These are phyloP conservation scores for Candida railenensis DNA, from an alignment of 805 yeast genomes.

Conservation along the genomic window DNA sequence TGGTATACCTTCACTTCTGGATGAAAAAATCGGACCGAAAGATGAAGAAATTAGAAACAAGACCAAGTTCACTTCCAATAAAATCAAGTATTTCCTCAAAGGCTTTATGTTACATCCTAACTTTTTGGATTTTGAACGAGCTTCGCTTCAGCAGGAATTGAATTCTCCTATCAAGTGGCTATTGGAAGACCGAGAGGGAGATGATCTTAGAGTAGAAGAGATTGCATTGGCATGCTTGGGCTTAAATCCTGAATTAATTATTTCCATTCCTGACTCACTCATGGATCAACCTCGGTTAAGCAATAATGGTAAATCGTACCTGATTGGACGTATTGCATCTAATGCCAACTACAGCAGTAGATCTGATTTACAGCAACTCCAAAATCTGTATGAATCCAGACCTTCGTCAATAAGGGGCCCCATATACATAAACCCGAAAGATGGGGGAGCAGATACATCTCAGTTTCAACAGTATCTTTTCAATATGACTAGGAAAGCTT, in stretches of 20 bases:
- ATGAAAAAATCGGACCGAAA: not conserved
- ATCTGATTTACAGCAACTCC: slow-evolving; percentile 9
- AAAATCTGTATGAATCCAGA: slow-evolving; percentile 13
- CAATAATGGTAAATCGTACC: not conserved
- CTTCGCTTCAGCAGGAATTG: slow-evolving; percentile 15
- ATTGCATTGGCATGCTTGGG: slow-evolving; percentile 22
- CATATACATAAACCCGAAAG: slow-evolving; percentile 14
- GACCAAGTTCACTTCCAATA: not conserved
- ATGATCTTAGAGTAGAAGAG: slow-evolving; percentile 18
- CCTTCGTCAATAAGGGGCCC: slow-evolving; percentile 23
- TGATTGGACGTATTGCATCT: slow-evolving; percentile 1
- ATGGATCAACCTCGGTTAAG: not conserved
- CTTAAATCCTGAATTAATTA: slow-evolving; percentile 17
- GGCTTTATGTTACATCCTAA: slow-evolving; percentile 50
- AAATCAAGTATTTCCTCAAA: slow-evolving; percentile 16
- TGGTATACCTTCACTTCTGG: not conserved
- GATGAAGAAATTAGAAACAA: not conserved
- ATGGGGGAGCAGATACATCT: not conserved
- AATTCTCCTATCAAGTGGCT: slow-evolving; percentile 22
- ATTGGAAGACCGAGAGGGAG: slow-evolving; percentile 10
- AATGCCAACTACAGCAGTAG: not conserved
- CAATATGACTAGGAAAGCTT: slow-evolving; percentile 3
- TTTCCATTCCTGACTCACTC: slow-evolving; percentile 7
- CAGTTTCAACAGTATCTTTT: slow-evolving; percentile 4
- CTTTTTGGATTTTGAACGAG: slow-evolving; percentile 27